Conservation (phyloP, 2,329 filamentous ascomycete genomes). For the Biscogniauxia sp. region DNA sequence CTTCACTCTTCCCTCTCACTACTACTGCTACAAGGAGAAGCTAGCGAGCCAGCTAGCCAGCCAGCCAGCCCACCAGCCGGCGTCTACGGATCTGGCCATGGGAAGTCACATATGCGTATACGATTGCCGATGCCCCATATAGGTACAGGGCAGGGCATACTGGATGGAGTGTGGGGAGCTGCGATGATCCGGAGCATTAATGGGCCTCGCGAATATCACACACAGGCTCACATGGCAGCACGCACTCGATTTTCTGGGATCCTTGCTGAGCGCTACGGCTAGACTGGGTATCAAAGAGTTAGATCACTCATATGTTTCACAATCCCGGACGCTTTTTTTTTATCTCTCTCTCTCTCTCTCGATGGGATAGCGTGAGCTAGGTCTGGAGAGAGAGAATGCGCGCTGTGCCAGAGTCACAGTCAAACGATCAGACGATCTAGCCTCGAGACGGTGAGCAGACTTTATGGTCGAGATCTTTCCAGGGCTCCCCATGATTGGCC, state of each 20-base stretch:
- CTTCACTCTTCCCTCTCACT: neutral
- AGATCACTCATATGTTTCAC: constrained; percentile 27
- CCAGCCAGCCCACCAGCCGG: constrained; percentile 14
- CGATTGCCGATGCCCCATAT: constrained; percentile 27
- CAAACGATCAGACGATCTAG: constrained; percentile 22
- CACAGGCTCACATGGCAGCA: constrained; percentile 21
- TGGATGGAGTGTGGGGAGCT: constrained; percentile 19
- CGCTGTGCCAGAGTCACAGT: constrained; percentile 22
- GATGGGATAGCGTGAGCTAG: constrained; percentile 22
- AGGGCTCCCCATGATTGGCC: constrained; percentile 31
- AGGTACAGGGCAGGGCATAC: constrained; percentile 11
- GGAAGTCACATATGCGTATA: constrained; percentile 29
- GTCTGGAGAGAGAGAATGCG: constrained; percentile 13
- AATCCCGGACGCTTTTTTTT: constrained; percentile 16
- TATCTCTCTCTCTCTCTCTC: too few species aligned
- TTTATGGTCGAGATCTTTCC: constrained; percentile 20
- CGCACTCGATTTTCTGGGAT: neutral
- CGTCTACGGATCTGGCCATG: constrained; percentile 32
- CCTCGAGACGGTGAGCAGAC: constrained; percentile 25
- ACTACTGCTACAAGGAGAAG: constrained; percentile 4
- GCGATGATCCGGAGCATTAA: constrained; percentile 19
- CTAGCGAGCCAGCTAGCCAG: constrained; percentile 11
- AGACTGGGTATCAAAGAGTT: constrained; percentile 15
- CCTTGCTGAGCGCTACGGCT: constrained; percentile 12
- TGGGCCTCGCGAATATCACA: constrained; percentile 24